A percentile compares a stretch with the other conserved stretches of the same genome.
These are phyloP conservation scores for Termitomyces sp. DNA, from an alignment of 768 basidiomycete species.

Conservation along the genomic window DNA sequence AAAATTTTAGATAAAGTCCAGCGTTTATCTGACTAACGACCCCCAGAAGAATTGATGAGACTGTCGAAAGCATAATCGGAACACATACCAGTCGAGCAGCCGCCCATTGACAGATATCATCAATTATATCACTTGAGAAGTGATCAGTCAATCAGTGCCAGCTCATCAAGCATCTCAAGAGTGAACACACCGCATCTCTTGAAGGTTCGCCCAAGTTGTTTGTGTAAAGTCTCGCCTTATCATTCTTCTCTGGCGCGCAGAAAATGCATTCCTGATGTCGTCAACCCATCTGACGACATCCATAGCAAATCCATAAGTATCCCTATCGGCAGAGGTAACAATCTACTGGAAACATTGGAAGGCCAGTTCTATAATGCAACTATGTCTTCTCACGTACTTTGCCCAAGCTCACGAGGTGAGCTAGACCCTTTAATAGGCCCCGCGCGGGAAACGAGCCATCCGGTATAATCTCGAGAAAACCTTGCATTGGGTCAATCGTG, in stretches of 20 bases:
- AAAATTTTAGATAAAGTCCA: not conserved
- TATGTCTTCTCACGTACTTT: not conserved
- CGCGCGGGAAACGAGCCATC: slow-evolving; percentile 14
- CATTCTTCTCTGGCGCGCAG: not conserved
- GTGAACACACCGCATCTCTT: slow-evolving; percentile 7
- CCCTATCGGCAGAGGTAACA: not conserved
- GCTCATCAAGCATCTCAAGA: not conserved
- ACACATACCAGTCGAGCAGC: not conserved
- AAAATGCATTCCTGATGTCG: not conserved
- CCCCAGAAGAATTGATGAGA: not conserved
- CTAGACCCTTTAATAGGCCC: slow-evolving; percentile 12
- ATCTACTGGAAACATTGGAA: not conserved
- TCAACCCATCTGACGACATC: slow-evolving; percentile 4
- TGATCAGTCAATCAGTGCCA: not conserved
- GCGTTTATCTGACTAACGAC: not conserved
- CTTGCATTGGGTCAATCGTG: slow-evolving; percentile 3
- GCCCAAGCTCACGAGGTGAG: slow-evolving; percentile 9
- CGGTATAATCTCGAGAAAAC: slow-evolving; percentile 12
- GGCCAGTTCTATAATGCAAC: not conserved
- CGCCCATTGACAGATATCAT: slow-evolving; percentile 11
- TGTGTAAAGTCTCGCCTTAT: not conserved
- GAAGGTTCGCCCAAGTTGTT: slow-evolving; percentile 5
- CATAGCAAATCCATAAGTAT: slow-evolving; percentile 3
- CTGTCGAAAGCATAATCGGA: not conserved
- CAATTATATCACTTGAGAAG: slow-evolving; percentile 5